Conservation (phyloP, 768 basidiomycete species). For the Pluteus cervinus region DNA sequence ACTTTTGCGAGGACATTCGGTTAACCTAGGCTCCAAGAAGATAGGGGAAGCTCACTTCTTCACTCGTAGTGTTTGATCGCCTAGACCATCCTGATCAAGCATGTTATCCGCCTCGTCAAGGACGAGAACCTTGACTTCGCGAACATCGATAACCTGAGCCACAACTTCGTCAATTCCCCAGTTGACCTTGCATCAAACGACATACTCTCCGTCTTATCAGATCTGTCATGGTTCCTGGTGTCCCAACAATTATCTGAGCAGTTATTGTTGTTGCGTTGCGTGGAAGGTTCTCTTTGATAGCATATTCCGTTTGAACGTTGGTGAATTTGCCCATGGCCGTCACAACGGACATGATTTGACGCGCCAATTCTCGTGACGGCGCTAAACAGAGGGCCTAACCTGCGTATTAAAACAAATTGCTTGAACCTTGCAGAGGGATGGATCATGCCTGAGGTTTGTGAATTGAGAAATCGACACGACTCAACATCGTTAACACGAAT, state of each 20-base stretch:
- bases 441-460: conserved; percentile 73
- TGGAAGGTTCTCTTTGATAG: conserved; percentile 84
- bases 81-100: conserved; percentile 90
- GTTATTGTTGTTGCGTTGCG: conserved; percentile 61
- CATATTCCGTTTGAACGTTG: conserved; percentile 87
- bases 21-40: conserved; percentile 1
- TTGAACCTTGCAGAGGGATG: background rate
- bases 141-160: conserved; percentile 61
- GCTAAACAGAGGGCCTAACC: conserved; percentile 91
- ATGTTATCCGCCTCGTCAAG: conserved; percentile 99
- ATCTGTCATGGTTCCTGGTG: conserved; percentile 92
- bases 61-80: conserved; percentile 88
- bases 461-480: conserved; percentile 79
- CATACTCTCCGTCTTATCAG: conserved; percentile 62
- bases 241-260: conserved; percentile 92
- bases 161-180: no score
- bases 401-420: background rate
- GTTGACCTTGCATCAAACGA: background rate
- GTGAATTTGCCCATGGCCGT: conserved; percentile 95
- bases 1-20: conserved; percentile 25
- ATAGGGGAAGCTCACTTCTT: conserved; percentile 65
- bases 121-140: conserved; percentile 85
- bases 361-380: conserved; percentile 92
- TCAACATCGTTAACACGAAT: conserved; percentile 96
- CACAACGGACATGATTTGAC: conserved; percentile 96